Evolutionary conservation across 1,284 basidiomycete genomes (phyloP).

Genomic region (Inonotus obliquus): DNA sequence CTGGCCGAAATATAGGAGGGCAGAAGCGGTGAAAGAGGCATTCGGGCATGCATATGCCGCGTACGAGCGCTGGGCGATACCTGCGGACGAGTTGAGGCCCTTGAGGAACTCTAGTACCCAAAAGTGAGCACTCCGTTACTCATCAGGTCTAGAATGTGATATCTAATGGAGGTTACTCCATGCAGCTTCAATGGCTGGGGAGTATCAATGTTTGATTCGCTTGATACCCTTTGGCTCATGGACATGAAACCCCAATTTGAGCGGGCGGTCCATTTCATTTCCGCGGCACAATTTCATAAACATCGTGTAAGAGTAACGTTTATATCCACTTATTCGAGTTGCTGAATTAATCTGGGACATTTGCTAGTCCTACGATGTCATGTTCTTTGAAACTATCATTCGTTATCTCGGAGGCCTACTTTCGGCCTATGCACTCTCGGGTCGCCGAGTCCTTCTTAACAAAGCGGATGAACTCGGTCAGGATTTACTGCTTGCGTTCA

Average conservation of each 20-base stretch:
- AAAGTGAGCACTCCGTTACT: constrained; percentile 41
- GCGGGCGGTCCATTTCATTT: constrained; percentile 67
- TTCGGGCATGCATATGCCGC: constrained; percentile 62
- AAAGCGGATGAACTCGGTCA: constrained; percentile 51
- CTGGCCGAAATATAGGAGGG: constrained; percentile 31
- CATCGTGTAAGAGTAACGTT: constrained; percentile 18
- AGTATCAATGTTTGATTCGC: constrained; percentile 74
- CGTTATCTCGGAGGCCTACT: constrained; percentile 83
- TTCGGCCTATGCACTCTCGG: constrained; percentile 75
- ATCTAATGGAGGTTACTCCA: neutral
- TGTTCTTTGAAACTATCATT: constrained; percentile 85
- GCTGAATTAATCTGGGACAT: constrained; percentile 26
- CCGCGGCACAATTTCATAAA: constrained; percentile 56
- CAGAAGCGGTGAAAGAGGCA: constrained; percentile 51
- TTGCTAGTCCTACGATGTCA: constrained; percentile 33
- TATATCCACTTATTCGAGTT: neutral
- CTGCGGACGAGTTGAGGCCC: constrained; percentile 59
- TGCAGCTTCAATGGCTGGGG: constrained; percentile 82
- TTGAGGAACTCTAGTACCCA: constrained; percentile 41
- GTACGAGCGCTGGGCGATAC: constrained; percentile 53
- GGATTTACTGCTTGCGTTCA: constrained; percentile 47
- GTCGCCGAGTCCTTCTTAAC: constrained; percentile 37
- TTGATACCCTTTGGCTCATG: constrained; percentile 90
- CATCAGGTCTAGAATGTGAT: neutral
- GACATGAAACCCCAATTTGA: constrained; percentile 75